Evolutionary conservation across 371 early-diverging fungal species (phyloP), one percentile per base, ranked within the genome.

Genomic region (Lichtheimia ramosa): DNA sequence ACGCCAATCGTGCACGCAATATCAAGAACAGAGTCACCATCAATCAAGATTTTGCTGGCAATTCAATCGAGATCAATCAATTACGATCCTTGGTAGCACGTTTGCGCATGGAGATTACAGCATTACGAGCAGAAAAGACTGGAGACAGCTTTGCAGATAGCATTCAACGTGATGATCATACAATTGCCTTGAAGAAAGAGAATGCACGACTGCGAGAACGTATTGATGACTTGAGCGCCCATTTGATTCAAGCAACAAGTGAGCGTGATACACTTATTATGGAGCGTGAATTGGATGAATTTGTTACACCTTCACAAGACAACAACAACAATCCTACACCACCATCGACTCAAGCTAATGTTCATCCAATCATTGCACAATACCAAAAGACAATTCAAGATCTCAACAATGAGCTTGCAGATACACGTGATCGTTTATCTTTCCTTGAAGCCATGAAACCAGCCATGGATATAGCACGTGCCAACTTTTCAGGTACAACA

Each of bases 1-100:
- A 96, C 68, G 97, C 97, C 34, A 89, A 90, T 63, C 85, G 94
- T 0, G 94, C 95, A 0, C 81, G 92, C 25, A 91, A 93, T 59
- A 95, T 95, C 64, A 90, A 91, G 56, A 96, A 94, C 70, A 81
- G 85, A 27, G 92, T 88, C 5, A 85, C 81, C 4, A 83, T 95
- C 60, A 92, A 92, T 57, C 90, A 88, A 56, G 90, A 90, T 24
- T 85, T 83, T 58, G 78, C 75, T 41, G 85, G 84, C 43, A 70
- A 70, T 0, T 81, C 75, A 25, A 77, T 79, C 27, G 89, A 92
- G 71, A 78, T 89, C 27, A 87, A 87, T 64, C 82, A 85, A 27
- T 77, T 92, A 28, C 84, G 89, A n/a, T 83, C 88, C 1, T 83
- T 88, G 58, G 77, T 92, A n/a, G 80, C 82, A 23, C 74, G 84